phyloP scores from a whole-genome alignment of 2,329 filamentous ascomycete genomes.

The Phyllosticta citribraziliensis region DNA sequence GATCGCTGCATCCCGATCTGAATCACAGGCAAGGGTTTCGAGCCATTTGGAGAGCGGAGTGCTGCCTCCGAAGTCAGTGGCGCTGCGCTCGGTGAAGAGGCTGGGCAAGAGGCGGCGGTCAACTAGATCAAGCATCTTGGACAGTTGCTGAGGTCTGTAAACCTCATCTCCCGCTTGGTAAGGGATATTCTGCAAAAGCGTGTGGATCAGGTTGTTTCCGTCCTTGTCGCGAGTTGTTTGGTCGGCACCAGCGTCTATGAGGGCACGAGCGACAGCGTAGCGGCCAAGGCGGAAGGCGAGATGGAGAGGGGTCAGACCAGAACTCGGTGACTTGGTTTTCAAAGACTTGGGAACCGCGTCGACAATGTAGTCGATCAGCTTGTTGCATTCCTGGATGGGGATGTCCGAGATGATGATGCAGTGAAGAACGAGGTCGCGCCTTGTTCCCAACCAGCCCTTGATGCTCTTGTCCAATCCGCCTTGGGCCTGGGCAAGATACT shows the following conservation, averaged over 20 bases:
- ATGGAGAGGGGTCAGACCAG: conserved; percentile 56
- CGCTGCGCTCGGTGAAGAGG: conserved; percentile 49
- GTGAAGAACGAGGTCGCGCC: conserved; percentile 56
- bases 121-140: conserved; percentile 47
- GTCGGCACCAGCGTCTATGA: conserved; percentile 61
- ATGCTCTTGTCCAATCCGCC: conserved; percentile 57
- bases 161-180: not conserved
- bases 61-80: conserved; percentile 24
- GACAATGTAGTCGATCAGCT: conserved; percentile 57
- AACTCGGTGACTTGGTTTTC: conserved; percentile 44
- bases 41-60: conserved; percentile 51
- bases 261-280: conserved; percentile 45
- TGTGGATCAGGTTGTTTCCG: conserved; percentile 61
- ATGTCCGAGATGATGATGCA: conserved; percentile 37
- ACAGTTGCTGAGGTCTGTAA: conserved; percentile 24
- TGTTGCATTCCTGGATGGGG: conserved; percentile 32
- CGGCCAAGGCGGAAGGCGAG: conserved; percentile 52
- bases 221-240: conserved; percentile 52
- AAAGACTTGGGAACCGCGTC: conserved; percentile 51
- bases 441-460: conserved; percentile 49
- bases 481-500: conserved; percentile 48
- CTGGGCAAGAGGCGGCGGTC: conserved; percentile 46
- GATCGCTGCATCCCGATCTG: not conserved
- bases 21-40: not conserved
- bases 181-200: conserved; percentile 27